Evolutionary conservation across 768 basidiomycete species (phyloP), one percentile per base, ranked within the genome.

Genomic region (Macrolepiota fuliginosa): DNA sequence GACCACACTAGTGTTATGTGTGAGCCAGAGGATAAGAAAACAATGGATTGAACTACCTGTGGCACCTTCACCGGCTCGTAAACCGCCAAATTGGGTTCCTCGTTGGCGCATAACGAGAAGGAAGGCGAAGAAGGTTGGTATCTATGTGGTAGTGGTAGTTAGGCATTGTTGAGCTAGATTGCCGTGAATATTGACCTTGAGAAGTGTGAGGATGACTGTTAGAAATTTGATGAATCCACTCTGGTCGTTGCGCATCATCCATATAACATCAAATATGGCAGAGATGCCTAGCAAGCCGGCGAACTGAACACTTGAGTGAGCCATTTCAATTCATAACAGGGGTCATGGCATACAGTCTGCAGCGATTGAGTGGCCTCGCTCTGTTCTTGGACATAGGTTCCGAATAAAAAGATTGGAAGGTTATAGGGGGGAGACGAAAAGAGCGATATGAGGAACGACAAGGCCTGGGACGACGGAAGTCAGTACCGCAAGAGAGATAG

Each of bases 341-440:
- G 24, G 32, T 53, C 17, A 40, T 60, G 42, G n/a, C 81, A 63
- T 66, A 91, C 92, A 52, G 79, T 77, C 68, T 86, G 87, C 67
- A 91, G 71, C 4, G 90, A 87, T 63, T 87, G 84, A 4, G 78
- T 66, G 0, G 84, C 84, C 53, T 92, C 91, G 9, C 77, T 74
- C 59, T 79, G 84, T 67, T 94, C 92, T 67, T 90, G 87, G 0
- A 81, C 86, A 71, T 91, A 87, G 1, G 77, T 74, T 0, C 92
- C 92, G 63, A 92, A 93, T 25, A 94, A 79, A 64, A 92, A 89
- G 56, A 94, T 78, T n/a, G 92, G 86, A 22, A 94, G 77, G 69
- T 94, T 94, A 72, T 94, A 94, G 1, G 79, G 69, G 1, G 91
- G 89, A 0, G 84, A 74, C 0, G 76, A 65, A 69, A 85, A 89